Evolutionary conservation across 1,139 yeast species (phyloP).

Genomic region (Saccharomycopsis phalli): DNA sequence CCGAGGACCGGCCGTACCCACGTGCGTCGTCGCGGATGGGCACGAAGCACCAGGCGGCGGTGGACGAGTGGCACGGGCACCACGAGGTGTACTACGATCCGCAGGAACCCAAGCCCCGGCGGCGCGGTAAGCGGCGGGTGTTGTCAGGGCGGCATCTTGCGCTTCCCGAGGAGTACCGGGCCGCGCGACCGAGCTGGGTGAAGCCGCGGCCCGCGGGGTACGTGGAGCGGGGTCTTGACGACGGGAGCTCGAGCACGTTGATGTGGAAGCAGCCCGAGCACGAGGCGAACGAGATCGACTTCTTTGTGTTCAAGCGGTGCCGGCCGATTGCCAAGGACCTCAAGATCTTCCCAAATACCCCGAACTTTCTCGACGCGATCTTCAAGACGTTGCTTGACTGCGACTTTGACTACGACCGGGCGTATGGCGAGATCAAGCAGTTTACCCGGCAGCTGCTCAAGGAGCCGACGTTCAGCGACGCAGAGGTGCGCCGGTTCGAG

Average conservation of each 20-base stretch:
- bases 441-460: constrained; percentile 51
- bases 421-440: constrained; percentile 33
- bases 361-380: constrained; percentile 75
- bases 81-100: constrained; percentile 61
- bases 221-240: constrained; percentile 77
- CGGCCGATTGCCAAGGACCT: constrained; percentile 47
- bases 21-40: constrained; percentile 76
- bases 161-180: constrained; percentile 41
- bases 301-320: constrained; percentile 45
- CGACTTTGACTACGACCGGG: constrained; percentile 40
- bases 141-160: constrained; percentile 29
- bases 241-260: constrained; percentile 44
- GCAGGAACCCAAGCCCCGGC: constrained; percentile 19
- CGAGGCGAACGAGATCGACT: constrained; percentile 36
- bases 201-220: constrained; percentile 75
- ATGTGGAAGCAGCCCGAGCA: constrained; percentile 52
- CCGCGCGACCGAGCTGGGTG: constrained; percentile 57
- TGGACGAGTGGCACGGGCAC: constrained; percentile 61
- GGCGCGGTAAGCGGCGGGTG: background rate
- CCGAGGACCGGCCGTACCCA: constrained; percentile 76
- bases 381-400: constrained; percentile 44
- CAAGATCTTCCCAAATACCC: constrained; percentile 42
- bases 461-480: constrained; percentile 66
- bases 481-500: constrained; percentile 64
- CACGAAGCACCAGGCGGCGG: constrained; percentile 57